phyloP scores from a whole-genome alignment of 129 eudicot species.

The Dittrichia graveolens region DNA sequence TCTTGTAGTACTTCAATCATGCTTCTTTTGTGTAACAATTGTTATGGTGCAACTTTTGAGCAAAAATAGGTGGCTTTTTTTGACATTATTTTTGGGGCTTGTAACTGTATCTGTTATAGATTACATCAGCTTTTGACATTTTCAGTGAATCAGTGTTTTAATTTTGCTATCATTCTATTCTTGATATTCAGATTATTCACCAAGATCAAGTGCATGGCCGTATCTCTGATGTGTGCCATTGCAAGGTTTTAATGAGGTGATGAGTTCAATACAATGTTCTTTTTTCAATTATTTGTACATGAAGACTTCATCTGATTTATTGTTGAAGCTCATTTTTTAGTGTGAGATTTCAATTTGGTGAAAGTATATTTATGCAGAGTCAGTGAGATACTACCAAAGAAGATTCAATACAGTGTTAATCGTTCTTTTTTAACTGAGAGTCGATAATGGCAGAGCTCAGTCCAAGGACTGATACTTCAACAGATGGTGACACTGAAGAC shows the following conservation, averaged over 20 bases:
- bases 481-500: slow-evolving; percentile 73
- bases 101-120: neutral
- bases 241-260: slow-evolving; percentile 44
- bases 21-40: neutral
- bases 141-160: neutral
- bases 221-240: slow-evolving; percentile 34
- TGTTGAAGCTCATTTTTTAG: too few species aligned
- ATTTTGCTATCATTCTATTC: slow-evolving; percentile 14
- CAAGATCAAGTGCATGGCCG: slow-evolving; percentile 30
- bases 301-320: too few species aligned
- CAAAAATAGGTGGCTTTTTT: neutral
- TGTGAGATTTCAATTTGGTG: neutral
- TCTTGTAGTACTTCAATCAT: slow-evolving; percentile 7
- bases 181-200: slow-evolving; percentile 34
- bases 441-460: slow-evolving; percentile 66
- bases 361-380: slow-evolving; percentile 32
- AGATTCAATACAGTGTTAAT: slow-evolving; percentile 6
- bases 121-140: slow-evolving; percentile 17
- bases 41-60: neutral
- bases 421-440: slow-evolving; percentile 31
- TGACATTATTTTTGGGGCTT: neutral
- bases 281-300: neutral
- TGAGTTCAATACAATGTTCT: slow-evolving; percentile 5
- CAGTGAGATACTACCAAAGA: slow-evolving; percentile 27
- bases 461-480: slow-evolving; percentile 68